Evolutionary conservation across 257 asterid genomes (phyloP).

Genomic region (Salvia splendens): DNA sequence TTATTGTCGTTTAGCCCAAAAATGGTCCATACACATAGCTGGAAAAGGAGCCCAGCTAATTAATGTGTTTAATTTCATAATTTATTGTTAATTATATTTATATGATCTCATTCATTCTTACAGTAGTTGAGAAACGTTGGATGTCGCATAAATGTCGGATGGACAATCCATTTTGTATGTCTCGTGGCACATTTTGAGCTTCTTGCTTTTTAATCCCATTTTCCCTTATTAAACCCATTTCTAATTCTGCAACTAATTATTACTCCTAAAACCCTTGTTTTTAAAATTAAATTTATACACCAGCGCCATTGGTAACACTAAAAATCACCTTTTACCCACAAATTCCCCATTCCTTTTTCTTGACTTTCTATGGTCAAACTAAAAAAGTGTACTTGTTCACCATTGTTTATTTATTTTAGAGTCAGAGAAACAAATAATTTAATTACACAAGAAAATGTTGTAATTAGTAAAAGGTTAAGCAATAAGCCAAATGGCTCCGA

Average conservation of each 20-base stretch:
- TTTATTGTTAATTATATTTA: not conserved
- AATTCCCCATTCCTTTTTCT: not conserved
- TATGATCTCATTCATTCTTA: conserved; percentile 12
- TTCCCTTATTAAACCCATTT: conserved; percentile 10
- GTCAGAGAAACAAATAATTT: not conserved
- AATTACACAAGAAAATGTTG: not conserved
- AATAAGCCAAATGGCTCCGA: not conserved
- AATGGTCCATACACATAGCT: conserved; percentile 38
- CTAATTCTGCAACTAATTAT: not conserved
- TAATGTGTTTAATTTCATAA: conserved; percentile 1
- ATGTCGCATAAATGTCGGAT: conserved; percentile 41
- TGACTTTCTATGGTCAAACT: conserved; percentile 3
- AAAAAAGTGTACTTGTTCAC: not conserved
- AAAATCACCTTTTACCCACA: not conserved
- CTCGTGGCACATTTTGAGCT: conserved; percentile 16
- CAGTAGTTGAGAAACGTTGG: conserved; percentile 44
- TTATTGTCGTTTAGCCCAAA: conserved; percentile 18
- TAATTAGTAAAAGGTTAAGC: not conserved
- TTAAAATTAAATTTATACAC: not conserved
- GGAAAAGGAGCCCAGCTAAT: conserved; percentile 25
- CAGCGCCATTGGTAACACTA: conserved; percentile 21
- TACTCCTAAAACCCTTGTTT: no score
- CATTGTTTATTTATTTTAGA: not conserved
- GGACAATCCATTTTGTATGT: conserved; percentile 40
- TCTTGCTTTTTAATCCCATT: not conserved